Percentiles rank a stretch among this genome's conserved stretches.
Conservation (phyloP, 805 yeast species). For the Metschnikowia peoriensis region DNA sequence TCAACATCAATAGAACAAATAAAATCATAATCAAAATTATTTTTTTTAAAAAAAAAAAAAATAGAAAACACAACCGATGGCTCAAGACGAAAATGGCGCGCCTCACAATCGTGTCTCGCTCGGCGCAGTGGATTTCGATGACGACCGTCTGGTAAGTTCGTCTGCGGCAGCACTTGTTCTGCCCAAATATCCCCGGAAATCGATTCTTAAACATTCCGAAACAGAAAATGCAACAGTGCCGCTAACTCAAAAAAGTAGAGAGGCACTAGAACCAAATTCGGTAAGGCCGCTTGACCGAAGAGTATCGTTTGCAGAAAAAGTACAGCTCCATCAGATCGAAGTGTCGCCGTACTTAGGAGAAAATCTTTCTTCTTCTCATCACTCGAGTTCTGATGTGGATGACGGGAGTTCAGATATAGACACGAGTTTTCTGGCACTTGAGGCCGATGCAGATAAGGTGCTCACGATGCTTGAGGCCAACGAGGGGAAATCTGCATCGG, state of each 20-base stretch:
- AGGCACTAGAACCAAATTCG: background rate
- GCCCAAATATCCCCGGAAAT: conserved; percentile 12
- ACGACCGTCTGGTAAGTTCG: background rate
- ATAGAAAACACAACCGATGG: background rate
- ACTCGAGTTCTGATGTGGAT: background rate
- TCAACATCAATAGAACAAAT: background rate
- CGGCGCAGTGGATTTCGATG: background rate
- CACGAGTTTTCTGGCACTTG: conserved; percentile 17
- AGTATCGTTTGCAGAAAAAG: conserved; percentile 78
- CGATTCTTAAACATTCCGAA: conserved; percentile 14
- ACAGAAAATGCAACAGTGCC: conserved; percentile 14
- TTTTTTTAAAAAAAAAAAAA: no score
- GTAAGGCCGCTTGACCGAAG: conserved; percentile 40
- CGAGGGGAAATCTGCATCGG: background rate
- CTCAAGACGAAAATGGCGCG: background rate
- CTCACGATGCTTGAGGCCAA: conserved; percentile 11
- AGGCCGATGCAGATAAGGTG: conserved; percentile 21
- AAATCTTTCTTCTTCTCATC: background rate
- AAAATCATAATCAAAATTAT: no score
- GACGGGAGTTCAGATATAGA: conserved; percentile 9
- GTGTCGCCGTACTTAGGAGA: conserved; percentile 23
- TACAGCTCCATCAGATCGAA: conserved; percentile 59
- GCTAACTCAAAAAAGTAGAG: background rate
- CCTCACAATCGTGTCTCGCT: background rate
- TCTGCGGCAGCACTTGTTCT: background rate